A percentile compares a stretch with the other conserved stretches of the same genome.
Conservation (phyloP, 2,329 filamentous ascomycete genomes). For the Aspergillus clavatus region DNA sequence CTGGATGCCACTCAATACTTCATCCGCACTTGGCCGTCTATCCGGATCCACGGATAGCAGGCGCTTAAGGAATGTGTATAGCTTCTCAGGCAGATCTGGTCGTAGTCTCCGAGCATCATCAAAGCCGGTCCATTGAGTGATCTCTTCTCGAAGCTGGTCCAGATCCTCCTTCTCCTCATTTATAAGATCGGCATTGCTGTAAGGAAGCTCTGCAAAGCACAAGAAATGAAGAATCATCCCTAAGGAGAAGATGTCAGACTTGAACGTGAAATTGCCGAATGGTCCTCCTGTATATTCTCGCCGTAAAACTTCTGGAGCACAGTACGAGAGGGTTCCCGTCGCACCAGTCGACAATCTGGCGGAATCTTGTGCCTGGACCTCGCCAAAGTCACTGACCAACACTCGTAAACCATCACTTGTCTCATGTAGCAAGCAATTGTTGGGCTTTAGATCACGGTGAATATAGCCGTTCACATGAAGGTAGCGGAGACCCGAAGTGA, state of each 20-base stretch:
- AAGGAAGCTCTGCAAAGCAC: conserved; percentile 87
- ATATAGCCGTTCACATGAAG: conserved; percentile 90
- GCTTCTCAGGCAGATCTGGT: conserved; percentile 75
- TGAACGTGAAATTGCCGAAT: conserved; percentile 91
- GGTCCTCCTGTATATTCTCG: conserved; percentile 59
- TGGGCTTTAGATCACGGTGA: conserved; percentile 91
- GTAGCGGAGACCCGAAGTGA: conserved; percentile 85
- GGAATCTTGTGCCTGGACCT: conserved; percentile 80
- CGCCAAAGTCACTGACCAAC: conserved; percentile 94
- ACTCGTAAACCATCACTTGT: conserved; percentile 69
- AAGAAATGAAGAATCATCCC: conserved; percentile 99
- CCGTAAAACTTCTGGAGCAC: conserved; percentile 85
- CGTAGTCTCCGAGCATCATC: conserved; percentile 69
- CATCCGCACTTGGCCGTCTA: conserved; percentile 75
- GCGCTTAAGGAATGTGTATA: conserved; percentile 79
- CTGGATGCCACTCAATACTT: conserved; percentile 75
- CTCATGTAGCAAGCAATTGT: conserved; percentile 84
- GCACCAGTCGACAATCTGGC: conserved; percentile 84
- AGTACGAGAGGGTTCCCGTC: conserved; percentile 96
- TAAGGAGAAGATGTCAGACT: conserved; percentile 96
- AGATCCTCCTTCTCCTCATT: conserved; percentile 91
- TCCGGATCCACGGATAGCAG: conserved; percentile 72
- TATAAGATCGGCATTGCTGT: conserved; percentile 73
- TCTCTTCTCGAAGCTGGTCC: conserved; percentile 78
- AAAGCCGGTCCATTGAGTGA: conserved; percentile 81